A percentile compares a stretch with the other conserved stretches of the same genome.
Conservation (phyloP, 768 basidiomycete species). For the Phylloporus arenicola region DNA sequence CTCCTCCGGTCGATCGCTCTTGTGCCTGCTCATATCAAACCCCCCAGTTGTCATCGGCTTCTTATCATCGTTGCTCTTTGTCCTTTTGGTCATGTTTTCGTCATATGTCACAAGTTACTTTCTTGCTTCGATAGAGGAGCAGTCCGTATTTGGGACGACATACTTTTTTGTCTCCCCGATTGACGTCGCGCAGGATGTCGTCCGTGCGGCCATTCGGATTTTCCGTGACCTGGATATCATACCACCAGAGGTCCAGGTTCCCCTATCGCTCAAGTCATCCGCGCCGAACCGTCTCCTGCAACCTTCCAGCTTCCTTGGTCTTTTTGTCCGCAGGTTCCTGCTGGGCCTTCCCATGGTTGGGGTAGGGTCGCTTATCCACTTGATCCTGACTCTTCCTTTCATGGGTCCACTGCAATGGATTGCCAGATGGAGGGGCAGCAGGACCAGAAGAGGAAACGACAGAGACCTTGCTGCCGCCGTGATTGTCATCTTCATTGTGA, state of each 20-base stretch:
- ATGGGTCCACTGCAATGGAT: constrained; percentile 67
- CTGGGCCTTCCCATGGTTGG: constrained; percentile 76
- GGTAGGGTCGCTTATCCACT: constrained; percentile 67
- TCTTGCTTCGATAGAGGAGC: constrained; percentile 56
- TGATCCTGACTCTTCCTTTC: constrained; percentile 59
- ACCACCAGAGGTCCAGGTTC: constrained; percentile 23
- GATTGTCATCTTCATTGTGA: constrained; percentile 52
- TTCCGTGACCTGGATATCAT: constrained; percentile 52
- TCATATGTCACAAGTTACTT: constrained; percentile 68
- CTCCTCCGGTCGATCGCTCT: constrained; percentile 1
- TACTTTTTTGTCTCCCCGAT: constrained; percentile 48
- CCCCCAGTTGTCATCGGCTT: constrained; percentile 56
- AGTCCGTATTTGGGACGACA: constrained; percentile 31
- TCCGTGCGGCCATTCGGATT: constrained; percentile 58
- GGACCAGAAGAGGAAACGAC: constrained; percentile 46
- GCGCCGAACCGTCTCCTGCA: constrained; percentile 19
- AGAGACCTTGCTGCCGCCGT: constrained; percentile 64
- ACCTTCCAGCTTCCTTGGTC: constrained; percentile 45
- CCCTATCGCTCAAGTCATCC: constrained; percentile 13
- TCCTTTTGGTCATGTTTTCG: constrained; percentile 57
- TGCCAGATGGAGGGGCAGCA: constrained; percentile 57
- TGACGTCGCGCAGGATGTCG: constrained; percentile 54
- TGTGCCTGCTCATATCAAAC: constrained; percentile 10
- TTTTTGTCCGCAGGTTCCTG: constrained; percentile 65
- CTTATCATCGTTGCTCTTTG: constrained; percentile 58